Base-by-base conservation (phyloP, 163 green algal genomes). In the Chlamydomonas reinhardtii region DNA sequence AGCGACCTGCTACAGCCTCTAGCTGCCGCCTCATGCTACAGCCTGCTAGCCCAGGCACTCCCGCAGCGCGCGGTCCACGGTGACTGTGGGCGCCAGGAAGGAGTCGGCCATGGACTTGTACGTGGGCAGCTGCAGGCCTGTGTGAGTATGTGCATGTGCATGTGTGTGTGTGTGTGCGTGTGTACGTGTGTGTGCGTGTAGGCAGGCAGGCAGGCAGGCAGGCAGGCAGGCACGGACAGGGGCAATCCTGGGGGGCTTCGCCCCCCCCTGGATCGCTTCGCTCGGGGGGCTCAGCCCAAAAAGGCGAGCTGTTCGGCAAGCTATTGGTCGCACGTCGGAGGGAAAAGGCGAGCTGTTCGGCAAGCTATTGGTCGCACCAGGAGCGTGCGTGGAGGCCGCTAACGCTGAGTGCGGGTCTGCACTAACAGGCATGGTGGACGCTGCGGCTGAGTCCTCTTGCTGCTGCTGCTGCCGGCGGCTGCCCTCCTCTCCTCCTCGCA, bases 101-200 rank as follows among this genome's bases (percentile, higher is more conserved):
- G 27, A 35, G 56, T 86, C 80, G 0, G 80, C 80, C 25, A 86
- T 37, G 3, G 25, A 6, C 56, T 75, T 75, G 70, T 74, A 79
- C 35, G 79, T 35, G 27, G 80, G 70, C 27, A 56, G n/a, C 27
- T 79, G 69, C n/a, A 86, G 80, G 80, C 80, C 80, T 86, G 80
- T 20, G 64, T n/a, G n/a, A n/a, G 39, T 48, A n/a, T 34, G 64
- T 6, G 29, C 24, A 16, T 31, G 61, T 31, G 59, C 4, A 15
- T 4, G 59, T 29, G 24, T 31, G 61, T 6, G 11, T 2, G 61
- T 65, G 20, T 27, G 59, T 27, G 3, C 4, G 19, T 65, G 59
- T 27, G 20, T 25, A 15, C 20, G 22, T 65, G 22, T 25, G 12
- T 65, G 59, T 65, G 59, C 16, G 59, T 9, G 12, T 5, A n/a